Conservation (phyloP, 768 basidiomycete genomes). For the Mycena chlorophos region DNA sequence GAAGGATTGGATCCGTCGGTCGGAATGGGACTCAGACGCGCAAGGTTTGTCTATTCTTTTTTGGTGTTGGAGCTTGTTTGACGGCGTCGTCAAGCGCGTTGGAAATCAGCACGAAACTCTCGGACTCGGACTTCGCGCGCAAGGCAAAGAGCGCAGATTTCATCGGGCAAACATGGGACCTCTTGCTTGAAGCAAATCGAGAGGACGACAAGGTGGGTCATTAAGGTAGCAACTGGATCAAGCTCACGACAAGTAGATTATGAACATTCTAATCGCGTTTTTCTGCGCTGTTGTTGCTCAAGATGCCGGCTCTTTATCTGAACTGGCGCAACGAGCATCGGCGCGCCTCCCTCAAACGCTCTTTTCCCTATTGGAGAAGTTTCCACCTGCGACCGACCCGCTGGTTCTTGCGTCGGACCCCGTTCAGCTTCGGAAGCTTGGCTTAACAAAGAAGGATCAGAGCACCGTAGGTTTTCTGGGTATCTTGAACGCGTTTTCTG, state of each 20-base stretch:
- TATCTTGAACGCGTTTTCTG: conserved; percentile 1
- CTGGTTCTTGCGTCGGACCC: conserved; percentile 47
- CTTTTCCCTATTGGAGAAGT: conserved; percentile 40
- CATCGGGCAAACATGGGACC: conserved; percentile 65
- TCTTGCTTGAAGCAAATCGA: conserved; percentile 54
- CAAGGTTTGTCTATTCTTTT: conserved; percentile 55
- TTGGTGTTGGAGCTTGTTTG: neutral
- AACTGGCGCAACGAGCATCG: conserved; percentile 46
- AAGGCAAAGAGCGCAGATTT: conserved; percentile 81
- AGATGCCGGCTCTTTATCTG: conserved; percentile 54
- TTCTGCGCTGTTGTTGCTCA: conserved; percentile 65
- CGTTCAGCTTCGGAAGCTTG: conserved; percentile 49
- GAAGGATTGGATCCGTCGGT: conserved; percentile 67
- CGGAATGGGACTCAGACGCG: conserved; percentile 57
- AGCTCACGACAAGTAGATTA: conserved; percentile 41
- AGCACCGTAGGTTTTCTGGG: conserved; percentile 43
- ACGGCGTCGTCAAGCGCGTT: conserved; percentile 52
- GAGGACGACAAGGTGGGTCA: conserved; percentile 53
- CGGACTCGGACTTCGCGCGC: conserved; percentile 72
- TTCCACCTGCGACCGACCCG: conserved; percentile 44
- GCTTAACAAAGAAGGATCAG: conserved; percentile 60
- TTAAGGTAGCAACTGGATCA: neutral
- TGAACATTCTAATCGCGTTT: conserved; percentile 63
- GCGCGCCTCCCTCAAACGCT: conserved; percentile 32
- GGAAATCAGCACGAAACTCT: conserved; percentile 74